These are phyloP conservation scores for Pseudogymnoascus verrucosus DNA, from an alignment of 2,329 filamentous ascomycete genomes.

Conservation along the genomic window DNA sequence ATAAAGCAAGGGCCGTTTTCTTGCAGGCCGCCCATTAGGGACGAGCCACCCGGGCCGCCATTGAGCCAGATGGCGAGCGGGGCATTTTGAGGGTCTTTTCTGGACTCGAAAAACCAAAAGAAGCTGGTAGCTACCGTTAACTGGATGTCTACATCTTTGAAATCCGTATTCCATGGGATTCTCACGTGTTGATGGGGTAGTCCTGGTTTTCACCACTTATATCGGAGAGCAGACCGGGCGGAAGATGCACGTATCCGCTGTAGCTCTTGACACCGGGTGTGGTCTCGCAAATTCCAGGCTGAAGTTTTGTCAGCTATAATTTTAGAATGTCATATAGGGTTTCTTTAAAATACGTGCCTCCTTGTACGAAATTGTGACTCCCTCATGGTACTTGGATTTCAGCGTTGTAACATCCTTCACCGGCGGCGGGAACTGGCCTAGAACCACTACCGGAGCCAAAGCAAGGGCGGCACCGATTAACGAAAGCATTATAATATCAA, in stretches of 20 bases:
- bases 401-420: conserved; percentile 12
- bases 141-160: conserved; percentile 32
- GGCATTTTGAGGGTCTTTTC: conserved; percentile 36
- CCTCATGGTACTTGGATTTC: conserved; percentile 14
- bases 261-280: conserved; percentile 12
- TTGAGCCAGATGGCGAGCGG: conserved; percentile 54
- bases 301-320: neutral
- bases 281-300: conserved; percentile 16
- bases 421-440: conserved; percentile 10
- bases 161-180: conserved; percentile 22
- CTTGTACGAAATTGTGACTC: conserved; percentile 14
- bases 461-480: neutral
- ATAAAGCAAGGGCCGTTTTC: conserved; percentile 43
- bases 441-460: neutral
- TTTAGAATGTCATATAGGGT: neutral
- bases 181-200: conserved; percentile 16
- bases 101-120: conserved; percentile 37
- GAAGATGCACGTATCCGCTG: conserved; percentile 16
- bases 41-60: conserved; percentile 54
- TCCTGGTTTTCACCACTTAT: conserved; percentile 3
- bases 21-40: conserved; percentile 50
- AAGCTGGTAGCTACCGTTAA: conserved; percentile 26
- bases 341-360: conserved; percentile 5
- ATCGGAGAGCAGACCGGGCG: conserved; percentile 10
- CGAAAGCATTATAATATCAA: neutral